Conservation (phyloP, 2,329 filamentous ascomycete species). For the Nigrograna mackinnonii region DNA sequence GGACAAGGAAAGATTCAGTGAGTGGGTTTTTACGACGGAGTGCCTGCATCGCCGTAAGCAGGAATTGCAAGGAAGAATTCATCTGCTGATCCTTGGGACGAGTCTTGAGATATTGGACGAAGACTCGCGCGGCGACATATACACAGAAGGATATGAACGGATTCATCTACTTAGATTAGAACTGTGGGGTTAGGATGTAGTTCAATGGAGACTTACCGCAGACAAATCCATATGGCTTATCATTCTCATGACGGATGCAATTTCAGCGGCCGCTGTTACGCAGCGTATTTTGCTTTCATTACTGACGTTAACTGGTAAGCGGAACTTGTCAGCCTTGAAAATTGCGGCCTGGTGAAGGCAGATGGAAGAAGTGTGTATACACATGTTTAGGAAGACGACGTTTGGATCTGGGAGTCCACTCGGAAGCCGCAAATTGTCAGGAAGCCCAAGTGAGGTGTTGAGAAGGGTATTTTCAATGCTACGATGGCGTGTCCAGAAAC, state of each 20-base stretch:
- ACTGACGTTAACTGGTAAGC: slow-evolving; percentile 74
- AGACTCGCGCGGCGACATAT: slow-evolving; percentile 93
- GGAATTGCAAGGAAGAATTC: slow-evolving; percentile 82
- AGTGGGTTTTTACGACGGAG: slow-evolving; percentile 86
- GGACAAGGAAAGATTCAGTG: slow-evolving; percentile 91
- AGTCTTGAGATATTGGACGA: slow-evolving; percentile 95
- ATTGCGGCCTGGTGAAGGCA: slow-evolving; percentile 98
- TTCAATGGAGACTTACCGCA: slow-evolving; percentile 64
- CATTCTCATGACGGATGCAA: slow-evolving; percentile 93
- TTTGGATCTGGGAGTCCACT: slow-evolving; percentile 77
- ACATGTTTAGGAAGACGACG: slow-evolving; percentile 93
- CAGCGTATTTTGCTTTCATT: slow-evolving; percentile 92
- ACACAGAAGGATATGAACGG: slow-evolving; percentile 94
- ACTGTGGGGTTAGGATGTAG: not conserved
- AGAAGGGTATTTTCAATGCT: slow-evolving; percentile 87
- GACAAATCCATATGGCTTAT: slow-evolving; percentile 88
- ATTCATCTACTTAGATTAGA: slow-evolving; percentile 69
- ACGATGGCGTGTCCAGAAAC: slow-evolving; percentile 94
- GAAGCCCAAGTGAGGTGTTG: slow-evolving; percentile 83
- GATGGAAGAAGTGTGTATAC: slow-evolving; percentile 93
- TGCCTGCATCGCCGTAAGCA: slow-evolving; percentile 87
- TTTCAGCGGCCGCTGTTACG: slow-evolving; percentile 90
- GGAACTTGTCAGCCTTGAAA: slow-evolving; percentile 92
- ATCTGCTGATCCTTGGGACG: slow-evolving; percentile 82
- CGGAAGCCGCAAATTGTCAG: slow-evolving; percentile 78